Evolutionary conservation across 2,329 filamentous ascomycete genomes (phyloP), one percentile per base, ranked within the genome.

Genomic region (Cladobotryum protrusum): DNA sequence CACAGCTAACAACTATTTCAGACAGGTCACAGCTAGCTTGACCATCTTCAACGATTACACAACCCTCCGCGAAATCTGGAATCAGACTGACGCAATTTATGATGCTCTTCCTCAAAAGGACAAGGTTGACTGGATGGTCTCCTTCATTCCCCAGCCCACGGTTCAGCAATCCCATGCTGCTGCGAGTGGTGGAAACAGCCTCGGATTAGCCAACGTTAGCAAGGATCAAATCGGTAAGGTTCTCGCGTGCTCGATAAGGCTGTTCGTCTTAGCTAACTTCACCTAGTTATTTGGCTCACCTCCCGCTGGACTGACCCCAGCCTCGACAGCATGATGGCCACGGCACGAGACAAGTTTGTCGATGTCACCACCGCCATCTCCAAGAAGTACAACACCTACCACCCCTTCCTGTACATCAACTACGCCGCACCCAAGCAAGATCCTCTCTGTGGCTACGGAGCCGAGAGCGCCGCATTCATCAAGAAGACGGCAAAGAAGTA

Each of bases 371-470:
- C 40, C 2, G 13, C 47, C n/a, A 48, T 50, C 20, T 45, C 44
- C 15, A 46, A 53, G 40, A 40, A 45, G 18, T 36, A 56, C 36
- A 42, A 35, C 29, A 47, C 47, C 3, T 51, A 49, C 33, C 33
- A 14, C 17, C 47, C 50, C 3, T 56, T 55, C 43, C 40, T 58
- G 24, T 74, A 73, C 54, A 62, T 74, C 46, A 74, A 75, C 57
- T 75, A 75, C 50, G 71, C 70, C 5, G 60, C 62, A 19, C 51
- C 57, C 32, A 61, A 57, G 17, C 71, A 75, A 52, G 59, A 68
- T 36, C 66, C 68, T 2, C 56, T 74, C 29, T 49, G 53, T 29
- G 56, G 65, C 4, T 75, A 73, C 48, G 71, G 71, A 0, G 48
- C 56, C 13, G 59, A 62, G 6, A 74, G 69, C 34, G 48, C 68